Evolutionary conservation across 352 stramenopile species (phyloP).

Genomic region (Elongisporangium undulatum): DNA sequence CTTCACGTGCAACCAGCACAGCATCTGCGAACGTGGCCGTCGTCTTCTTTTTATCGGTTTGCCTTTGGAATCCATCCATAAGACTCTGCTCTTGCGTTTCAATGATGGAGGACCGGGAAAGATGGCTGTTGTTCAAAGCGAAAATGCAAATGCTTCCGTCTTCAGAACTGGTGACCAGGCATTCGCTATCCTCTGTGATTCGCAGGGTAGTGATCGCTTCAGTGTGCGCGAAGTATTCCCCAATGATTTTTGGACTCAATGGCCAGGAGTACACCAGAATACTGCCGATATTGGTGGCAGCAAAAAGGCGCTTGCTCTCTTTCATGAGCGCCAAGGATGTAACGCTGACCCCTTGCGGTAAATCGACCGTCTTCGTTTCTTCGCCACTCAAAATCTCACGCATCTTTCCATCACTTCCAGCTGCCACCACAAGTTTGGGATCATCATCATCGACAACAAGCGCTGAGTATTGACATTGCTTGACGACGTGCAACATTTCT

Average conservation of each 20-base stretch:
- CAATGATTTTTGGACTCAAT: slow-evolving; percentile 26
- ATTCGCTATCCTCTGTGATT: slow-evolving; percentile 72
- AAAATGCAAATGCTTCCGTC: slow-evolving; percentile 66
- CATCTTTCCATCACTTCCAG: slow-evolving; percentile 63
- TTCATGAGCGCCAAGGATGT: slow-evolving; percentile 58
- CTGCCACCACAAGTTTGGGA: slow-evolving; percentile 41
- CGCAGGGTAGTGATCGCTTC: slow-evolving; percentile 60
- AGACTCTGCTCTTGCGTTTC: neutral
- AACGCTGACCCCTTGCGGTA: slow-evolving; percentile 31
- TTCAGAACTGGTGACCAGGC: slow-evolving; percentile 50
- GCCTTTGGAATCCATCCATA: slow-evolving; percentile 3
- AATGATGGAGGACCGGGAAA: neutral
- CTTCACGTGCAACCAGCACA: slow-evolving; percentile 67
- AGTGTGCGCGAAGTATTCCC: slow-evolving; percentile 51
- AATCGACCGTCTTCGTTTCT: slow-evolving; percentile 44
- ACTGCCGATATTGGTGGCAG: slow-evolving; percentile 51
- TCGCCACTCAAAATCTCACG: slow-evolving; percentile 58
- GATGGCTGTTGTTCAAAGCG: neutral
- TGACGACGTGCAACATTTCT: slow-evolving; percentile 69
- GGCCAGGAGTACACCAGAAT: slow-evolving; percentile 67
- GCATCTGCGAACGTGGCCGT: slow-evolving; percentile 29
- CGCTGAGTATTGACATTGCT: slow-evolving; percentile 70
- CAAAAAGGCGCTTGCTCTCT: slow-evolving; percentile 61
- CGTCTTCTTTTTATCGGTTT: slow-evolving; percentile 23
- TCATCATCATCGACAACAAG: slow-evolving; percentile 50